Evolutionary conservation across 805 yeast genomes (phyloP), one percentile per base, ranked within the genome.

Genomic region (Kodamaea kaohsiungensis): DNA sequence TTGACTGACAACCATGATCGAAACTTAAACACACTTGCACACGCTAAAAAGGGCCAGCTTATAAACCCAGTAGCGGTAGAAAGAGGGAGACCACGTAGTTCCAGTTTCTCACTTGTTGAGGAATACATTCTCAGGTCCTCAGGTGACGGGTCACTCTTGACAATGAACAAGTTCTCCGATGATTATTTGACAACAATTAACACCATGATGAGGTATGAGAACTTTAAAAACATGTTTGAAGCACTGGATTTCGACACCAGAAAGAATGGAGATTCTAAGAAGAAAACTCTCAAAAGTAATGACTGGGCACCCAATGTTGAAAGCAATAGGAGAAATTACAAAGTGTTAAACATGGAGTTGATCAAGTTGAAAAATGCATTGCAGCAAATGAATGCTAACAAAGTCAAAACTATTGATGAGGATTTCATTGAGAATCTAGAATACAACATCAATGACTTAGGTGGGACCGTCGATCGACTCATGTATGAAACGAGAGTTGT

Each of bases 401-500:
- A 70, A 50, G 52, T 59, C 12, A 66, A 59, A 33, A 55, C 68
- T 5, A 55, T 69, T 17, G 70, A 68, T 33, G 71, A 65, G 25
- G 76, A 72, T 30, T 63, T 72, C 33, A 58, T 65, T 3, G 61
- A 61, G 7, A 61, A 64, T 35, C 63, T 75, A 30, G 63, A 69
- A 33, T 60, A 59, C 52, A 67, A 69, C 47, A 61, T 74, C 52
- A 59, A 61, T 9, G 71, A 66, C 42, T 62, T 76, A 43, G 63
- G 67, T 1, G 66, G 70, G 2, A 68, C 70, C 7, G 67, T 76
- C 8, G 79, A 76, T 55, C 58, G 77, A 48, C 63, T 76, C 55
- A 59, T 69, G 2, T 76, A 76, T 54, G 76, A 77, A 51, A 69
- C 78, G 2, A 63, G 78, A 51, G 72, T 74, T n/a, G 71, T 76